Base-by-base conservation (phyloP, 2,329 filamentous ascomycete species). In the Ascochyta viciae-villosae region DNA sequence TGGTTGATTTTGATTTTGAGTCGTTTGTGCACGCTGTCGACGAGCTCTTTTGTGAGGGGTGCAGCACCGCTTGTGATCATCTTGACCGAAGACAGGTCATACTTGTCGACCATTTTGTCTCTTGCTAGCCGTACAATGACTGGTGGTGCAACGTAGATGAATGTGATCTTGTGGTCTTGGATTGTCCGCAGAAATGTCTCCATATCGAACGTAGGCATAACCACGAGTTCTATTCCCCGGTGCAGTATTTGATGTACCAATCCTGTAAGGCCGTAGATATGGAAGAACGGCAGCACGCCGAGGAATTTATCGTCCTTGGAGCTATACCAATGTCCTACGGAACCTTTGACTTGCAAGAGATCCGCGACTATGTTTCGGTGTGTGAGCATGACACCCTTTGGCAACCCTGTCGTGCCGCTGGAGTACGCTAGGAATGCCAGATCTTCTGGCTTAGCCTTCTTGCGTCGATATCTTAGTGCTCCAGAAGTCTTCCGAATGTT, bases 51-150 rank as follows among this genome's bases (percentile, higher is more conserved):
- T 0, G 91, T 92, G 33, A 96, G 80, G 0, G 93, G 93, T 0
- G 93, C 93, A 0, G 92, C 93, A 23, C 90, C 93, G 0, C 87
- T 92, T 76, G 92, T 95, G 77, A 96, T 81, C 85, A 92, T 92
- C 48, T 89, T 88, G 19, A 97, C 68, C 3, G 84, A 87, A 4
- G 85, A 87, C 19, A 97, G 81, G 73, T 97, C 87, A 77, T 95
- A 96, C 62, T 91, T 88, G 48, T 85, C 83, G 4, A 96, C 88
- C 12, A 87, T 72, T 0, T 92, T 91, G 65, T 90, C 85, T 73
- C 96, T 95, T 57, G 88, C 85, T 0, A 97, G 83, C 0, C 87
- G 82, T 3, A 97, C 83, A 1, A 96, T 84, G 4, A 97, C 87
- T 0, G 93, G 93, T 0, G 93, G 93, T 0, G 92, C 91, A 10